Evolutionary conservation across 2,329 filamentous ascomycete genomes (phyloP).

Genomic region (Sarocladium brachiariae): DNA sequence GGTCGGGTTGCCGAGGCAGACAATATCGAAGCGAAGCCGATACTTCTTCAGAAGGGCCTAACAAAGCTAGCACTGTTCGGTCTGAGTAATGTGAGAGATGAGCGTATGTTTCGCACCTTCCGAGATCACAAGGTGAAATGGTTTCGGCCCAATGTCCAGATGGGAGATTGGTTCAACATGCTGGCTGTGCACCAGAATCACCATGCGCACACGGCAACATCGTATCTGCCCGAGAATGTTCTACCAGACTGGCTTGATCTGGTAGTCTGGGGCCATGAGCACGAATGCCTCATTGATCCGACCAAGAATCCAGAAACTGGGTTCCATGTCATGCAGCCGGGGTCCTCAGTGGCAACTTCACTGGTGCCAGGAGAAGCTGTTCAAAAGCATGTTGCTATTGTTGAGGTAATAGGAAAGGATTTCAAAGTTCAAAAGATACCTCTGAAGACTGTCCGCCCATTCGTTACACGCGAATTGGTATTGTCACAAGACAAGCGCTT

Average conservation of each 20-base stretch:
- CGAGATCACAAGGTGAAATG: slow-evolving; percentile 90
- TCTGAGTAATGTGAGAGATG: slow-evolving; percentile 91
- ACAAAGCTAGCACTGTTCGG: slow-evolving; percentile 93
- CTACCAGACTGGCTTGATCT: slow-evolving; percentile 87
- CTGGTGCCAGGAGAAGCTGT: slow-evolving; percentile 84
- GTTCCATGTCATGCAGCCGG: slow-evolving; percentile 95
- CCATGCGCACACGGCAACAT: slow-evolving; percentile 81
- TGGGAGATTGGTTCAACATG: slow-evolving; percentile 89
- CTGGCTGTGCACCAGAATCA: slow-evolving; percentile 96
- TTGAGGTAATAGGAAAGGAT: slow-evolving; percentile 75
- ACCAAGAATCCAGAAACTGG: slow-evolving; percentile 75
- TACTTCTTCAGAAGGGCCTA: slow-evolving; percentile 84
- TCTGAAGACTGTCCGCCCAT: slow-evolving; percentile 83
- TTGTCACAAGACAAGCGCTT: slow-evolving; percentile 71
- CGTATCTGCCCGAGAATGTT: slow-evolving; percentile 91
- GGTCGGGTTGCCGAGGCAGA: slow-evolving; percentile 87
- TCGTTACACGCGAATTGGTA: slow-evolving; percentile 77
- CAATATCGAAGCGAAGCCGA: slow-evolving; percentile 86
- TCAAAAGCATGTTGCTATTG: slow-evolving; percentile 80
- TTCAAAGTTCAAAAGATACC: slow-evolving; percentile 76
- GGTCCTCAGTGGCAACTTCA: slow-evolving; percentile 92
- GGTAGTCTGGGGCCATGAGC: slow-evolving; percentile 94
- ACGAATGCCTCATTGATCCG: slow-evolving; percentile 90
- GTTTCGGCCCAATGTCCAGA: slow-evolving; percentile 74
- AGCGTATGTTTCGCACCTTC: slow-evolving; percentile 90